Conservation (phyloP, 2,329 filamentous ascomycete genomes). For the Nemania sp. region DNA sequence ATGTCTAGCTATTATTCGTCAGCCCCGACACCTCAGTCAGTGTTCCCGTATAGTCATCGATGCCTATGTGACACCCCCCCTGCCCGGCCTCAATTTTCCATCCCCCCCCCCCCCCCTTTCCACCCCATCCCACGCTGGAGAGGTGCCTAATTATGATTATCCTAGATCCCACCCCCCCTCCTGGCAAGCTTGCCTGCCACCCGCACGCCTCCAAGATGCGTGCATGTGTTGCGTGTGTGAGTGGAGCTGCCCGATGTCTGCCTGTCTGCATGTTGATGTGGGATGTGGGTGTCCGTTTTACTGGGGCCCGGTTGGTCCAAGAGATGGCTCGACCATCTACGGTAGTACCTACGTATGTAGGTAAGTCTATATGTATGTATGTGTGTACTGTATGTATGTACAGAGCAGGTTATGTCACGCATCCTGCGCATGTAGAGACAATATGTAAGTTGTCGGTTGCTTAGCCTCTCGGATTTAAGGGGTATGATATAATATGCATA, state of each 20-base stretch:
- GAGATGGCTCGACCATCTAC: constrained; percentile 29
- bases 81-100: background rate
- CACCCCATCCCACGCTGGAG: constrained; percentile 32
- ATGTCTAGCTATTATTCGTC: constrained; percentile 46
- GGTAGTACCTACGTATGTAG: constrained; percentile 26
- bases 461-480: background rate
- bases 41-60: background rate
- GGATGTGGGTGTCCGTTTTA: constrained; percentile 38
- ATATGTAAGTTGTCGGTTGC: constrained; percentile 16
- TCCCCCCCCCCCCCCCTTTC: constrained; percentile 8
- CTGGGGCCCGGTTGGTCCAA: constrained; percentile 23
- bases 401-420: too few species aligned
- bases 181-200: constrained; percentile 36
- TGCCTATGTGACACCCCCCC: constrained; percentile 42
- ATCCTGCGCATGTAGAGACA: background rate
- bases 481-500: background rate
- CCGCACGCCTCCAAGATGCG: constrained; percentile 40
- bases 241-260: constrained; percentile 39
- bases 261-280: constrained; percentile 38
- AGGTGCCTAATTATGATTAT: constrained; percentile 39
- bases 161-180: constrained; percentile 40
- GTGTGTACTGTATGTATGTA: too few species aligned
- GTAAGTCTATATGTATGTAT: constrained; percentile 14
- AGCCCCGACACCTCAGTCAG: constrained; percentile 39
- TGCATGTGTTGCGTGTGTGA: constrained; percentile 33